phyloP scores from a whole-genome alignment of 2,329 filamentous ascomycete species.

The Xylariales sp. region DNA sequence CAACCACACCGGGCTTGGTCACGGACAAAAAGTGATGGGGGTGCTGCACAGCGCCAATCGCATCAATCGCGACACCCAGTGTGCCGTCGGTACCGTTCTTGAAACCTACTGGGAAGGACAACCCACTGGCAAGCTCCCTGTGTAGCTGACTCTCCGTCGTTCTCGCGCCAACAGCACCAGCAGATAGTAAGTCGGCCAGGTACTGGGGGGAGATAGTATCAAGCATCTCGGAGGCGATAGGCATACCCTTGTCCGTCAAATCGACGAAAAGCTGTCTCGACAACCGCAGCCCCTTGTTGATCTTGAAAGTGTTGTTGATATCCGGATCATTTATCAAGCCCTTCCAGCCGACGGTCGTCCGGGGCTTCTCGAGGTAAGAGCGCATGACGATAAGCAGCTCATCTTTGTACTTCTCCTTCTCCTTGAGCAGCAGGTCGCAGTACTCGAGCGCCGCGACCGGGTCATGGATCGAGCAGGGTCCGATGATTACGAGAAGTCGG shows the following conservation, averaged over 20 bases:
- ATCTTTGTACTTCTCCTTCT: constrained; percentile 83
- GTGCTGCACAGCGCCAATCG: constrained; percentile 86
- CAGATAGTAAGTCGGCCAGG: constrained; percentile 83
- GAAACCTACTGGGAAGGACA: constrained; percentile 97
- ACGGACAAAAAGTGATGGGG: constrained; percentile 97
- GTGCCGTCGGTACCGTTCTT: constrained; percentile 98
- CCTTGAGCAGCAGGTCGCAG: constrained; percentile 73
- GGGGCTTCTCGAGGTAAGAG: constrained; percentile 96
- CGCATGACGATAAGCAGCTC: constrained; percentile 96
- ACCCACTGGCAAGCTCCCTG: constrained; percentile 85
- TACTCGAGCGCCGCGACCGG: constrained; percentile 87
- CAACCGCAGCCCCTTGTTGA: constrained; percentile 91
- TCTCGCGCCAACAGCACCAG: constrained; percentile 90
- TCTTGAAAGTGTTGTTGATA: constrained; percentile 97
- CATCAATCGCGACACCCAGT: constrained; percentile 85
- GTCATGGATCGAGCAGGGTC: constrained; percentile 97
- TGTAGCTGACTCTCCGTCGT: constrained; percentile 96
- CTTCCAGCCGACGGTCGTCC: constrained; percentile 98
- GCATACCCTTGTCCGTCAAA: constrained; percentile 87
- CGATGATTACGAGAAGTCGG: constrained; percentile 70
- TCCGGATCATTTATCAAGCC: constrained; percentile 98
- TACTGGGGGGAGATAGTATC: constrained; percentile 98
- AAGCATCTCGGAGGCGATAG: constrained; percentile 94
- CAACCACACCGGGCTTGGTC: constrained; percentile 91
- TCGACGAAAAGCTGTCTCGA: constrained; percentile 91